A percentile compares a stretch with the other conserved stretches of the same genome.
phyloP scores from a whole-genome alignment of 441 rosid genomes.

The Populus trichocarpa region DNA sequence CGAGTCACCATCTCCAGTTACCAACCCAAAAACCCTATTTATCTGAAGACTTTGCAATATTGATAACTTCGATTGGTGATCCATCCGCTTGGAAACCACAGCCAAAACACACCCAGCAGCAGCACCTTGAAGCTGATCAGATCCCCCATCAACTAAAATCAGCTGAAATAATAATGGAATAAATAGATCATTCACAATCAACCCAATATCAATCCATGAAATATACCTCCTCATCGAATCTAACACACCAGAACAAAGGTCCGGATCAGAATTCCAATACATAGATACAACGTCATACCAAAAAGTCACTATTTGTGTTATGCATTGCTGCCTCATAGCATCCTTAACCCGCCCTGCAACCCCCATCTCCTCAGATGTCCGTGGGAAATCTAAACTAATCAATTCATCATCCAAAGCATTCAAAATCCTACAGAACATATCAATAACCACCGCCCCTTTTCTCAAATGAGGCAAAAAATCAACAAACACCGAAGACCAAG shows the following conservation, averaged over 20 bases:
- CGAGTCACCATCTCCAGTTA: slow-evolving; percentile 55
- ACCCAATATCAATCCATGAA: slow-evolving; percentile 88
- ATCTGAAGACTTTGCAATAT: slow-evolving; percentile 71
- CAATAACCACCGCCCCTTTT: slow-evolving; percentile 68
- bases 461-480: slow-evolving; percentile 61
- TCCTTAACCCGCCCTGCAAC: slow-evolving; percentile 79
- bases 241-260: slow-evolving; percentile 60
- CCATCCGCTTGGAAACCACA: slow-evolving; percentile 87
- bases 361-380: slow-evolving; percentile 54
- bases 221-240: slow-evolving; percentile 80
- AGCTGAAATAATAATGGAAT: slow-evolving; percentile 73
- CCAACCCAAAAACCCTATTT: slow-evolving; percentile 59
- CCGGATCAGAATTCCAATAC: slow-evolving; percentile 67
- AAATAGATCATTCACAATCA: slow-evolving; percentile 73
- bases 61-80: slow-evolving; percentile 56
- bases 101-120: slow-evolving; percentile 83
- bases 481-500: slow-evolving; percentile 76
- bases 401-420: slow-evolving; percentile 86
- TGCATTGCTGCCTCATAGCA: slow-evolving; percentile 93
- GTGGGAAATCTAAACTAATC: slow-evolving; percentile 81
- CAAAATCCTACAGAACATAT: slow-evolving; percentile 89
- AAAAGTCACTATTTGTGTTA: slow-evolving; percentile 73
- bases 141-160: slow-evolving; percentile 53
- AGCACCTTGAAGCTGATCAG: slow-evolving; percentile 72
- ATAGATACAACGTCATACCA: slow-evolving; percentile 75